Evolutionary conservation across 441 rosid species (phyloP).

Genomic region (Capsella rubella): DNA sequence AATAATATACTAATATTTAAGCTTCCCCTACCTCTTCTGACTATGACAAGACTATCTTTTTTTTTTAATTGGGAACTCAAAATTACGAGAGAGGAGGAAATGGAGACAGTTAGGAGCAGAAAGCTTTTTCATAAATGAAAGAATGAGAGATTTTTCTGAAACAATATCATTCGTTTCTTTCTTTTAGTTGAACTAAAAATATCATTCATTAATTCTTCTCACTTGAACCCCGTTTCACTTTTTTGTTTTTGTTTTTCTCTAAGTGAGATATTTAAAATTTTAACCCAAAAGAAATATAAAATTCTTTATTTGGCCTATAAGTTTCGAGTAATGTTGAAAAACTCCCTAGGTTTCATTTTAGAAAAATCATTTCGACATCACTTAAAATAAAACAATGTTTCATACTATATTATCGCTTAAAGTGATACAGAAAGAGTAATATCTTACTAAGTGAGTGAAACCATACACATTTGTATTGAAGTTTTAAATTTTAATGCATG

Average conservation of each 20-base stretch:
- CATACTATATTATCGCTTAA: too few relatives aligned
- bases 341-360: too few relatives aligned
- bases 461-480: not conserved
- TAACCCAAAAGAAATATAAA: too few relatives aligned
- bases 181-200: constrained; percentile 3
- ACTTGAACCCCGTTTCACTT: constrained; percentile 17
- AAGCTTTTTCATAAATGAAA: constrained; percentile 53
- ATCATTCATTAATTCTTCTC: constrained; percentile 35
- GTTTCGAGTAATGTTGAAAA: too few relatives aligned
- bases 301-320: too few relatives aligned
- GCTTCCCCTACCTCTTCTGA: constrained; percentile 19
- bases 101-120: constrained; percentile 39
- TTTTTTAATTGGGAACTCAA: constrained; percentile 15
- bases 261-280: too few relatives aligned
- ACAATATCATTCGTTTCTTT: constrained; percentile 35
- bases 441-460: not conserved
- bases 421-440: too few relatives aligned
- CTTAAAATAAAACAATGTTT: too few relatives aligned
- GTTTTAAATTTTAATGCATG: not conserved
- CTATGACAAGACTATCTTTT: constrained; percentile 23
- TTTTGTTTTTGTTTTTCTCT: not conserved
- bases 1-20: constrained; percentile 14
- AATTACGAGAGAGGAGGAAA: constrained; percentile 13
- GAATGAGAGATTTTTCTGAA: constrained; percentile 28
- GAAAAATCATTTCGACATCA: too few relatives aligned